Evolutionary conservation across 768 basidiomycete species (phyloP).

Genomic region (Termitomyces sp.): DNA sequence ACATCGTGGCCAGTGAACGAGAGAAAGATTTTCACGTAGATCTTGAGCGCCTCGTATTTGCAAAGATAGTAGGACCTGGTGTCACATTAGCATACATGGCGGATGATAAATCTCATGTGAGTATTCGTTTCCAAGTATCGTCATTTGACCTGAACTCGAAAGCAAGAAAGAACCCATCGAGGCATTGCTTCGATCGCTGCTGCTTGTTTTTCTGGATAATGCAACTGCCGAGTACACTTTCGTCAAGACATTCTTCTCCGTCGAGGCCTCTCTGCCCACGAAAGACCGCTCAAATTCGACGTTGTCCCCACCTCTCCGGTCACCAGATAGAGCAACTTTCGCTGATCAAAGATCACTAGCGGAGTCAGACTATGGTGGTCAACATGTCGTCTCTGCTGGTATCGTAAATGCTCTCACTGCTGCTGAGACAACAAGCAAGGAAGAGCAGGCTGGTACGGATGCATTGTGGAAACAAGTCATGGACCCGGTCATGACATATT

Average conservation of each 20-base stretch:
- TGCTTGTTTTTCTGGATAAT: conserved; percentile 93
- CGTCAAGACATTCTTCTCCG: conserved; percentile 75
- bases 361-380: conserved; percentile 48
- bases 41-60: conserved; percentile 55
- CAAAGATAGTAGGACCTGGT: conserved; percentile 73
- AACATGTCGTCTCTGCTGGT: conserved; percentile 25
- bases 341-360: conserved; percentile 36
- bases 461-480: conserved; percentile 88
- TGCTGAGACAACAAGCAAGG: conserved; percentile 39
- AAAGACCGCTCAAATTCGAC: conserved; percentile 28
- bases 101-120: conserved; percentile 82
- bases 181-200: conserved; percentile 76
- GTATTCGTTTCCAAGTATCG: conserved; percentile 19
- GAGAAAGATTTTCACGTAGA: conserved; percentile 40
- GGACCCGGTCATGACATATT: conserved; percentile 87
- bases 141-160: conserved; percentile 9
- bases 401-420: conserved; percentile 29
- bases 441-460: conserved; percentile 55
- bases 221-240: conserved; percentile 91
- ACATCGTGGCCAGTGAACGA: conserved; percentile 44
- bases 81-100: conserved; percentile 84
- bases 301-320: conserved; percentile 35
- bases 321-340: conserved; percentile 37
- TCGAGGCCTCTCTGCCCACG: conserved; percentile 25
- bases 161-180: conserved; percentile 77